Conservation (phyloP, 345 rosid genomes). For the Eutrema japonicum region DNA sequence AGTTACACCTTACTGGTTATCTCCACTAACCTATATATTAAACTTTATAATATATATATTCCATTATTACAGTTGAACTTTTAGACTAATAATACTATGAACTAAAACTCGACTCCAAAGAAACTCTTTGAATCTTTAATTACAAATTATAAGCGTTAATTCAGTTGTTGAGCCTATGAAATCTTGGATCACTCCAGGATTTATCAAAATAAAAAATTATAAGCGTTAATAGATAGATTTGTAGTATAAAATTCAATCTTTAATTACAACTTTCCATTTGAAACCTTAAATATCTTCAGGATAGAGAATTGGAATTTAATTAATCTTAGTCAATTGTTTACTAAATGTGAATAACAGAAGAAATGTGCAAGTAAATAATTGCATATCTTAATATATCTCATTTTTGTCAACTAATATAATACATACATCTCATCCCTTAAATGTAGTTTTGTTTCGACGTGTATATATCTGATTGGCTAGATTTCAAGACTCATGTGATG, state of each 20-base stretch:
- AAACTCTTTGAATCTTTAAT: neutral
- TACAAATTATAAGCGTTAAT: no score
- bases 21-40: slow-evolving; percentile 25
- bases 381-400: neutral
- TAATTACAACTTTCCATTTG: neutral
- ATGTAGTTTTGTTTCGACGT: neutral
- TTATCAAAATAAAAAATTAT: no score
- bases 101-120: neutral
- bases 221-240: no score
- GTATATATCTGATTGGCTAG: slow-evolving; percentile 24
- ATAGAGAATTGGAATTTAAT: neutral
- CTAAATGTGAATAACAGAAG: neutral
- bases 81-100: neutral
- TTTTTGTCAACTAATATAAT: no score
- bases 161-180: no score
- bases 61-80: neutral
- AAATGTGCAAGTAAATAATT: slow-evolving; percentile 20
- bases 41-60: neutral
- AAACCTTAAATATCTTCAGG: neutral
- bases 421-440: no score
- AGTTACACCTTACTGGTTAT: slow-evolving; percentile 31
- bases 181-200: no score
- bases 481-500: slow-evolving; percentile 39
- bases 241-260: neutral
- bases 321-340: neutral